Conservation (phyloP, 306 rosid genomes). For the Castanea mollissima region DNA sequence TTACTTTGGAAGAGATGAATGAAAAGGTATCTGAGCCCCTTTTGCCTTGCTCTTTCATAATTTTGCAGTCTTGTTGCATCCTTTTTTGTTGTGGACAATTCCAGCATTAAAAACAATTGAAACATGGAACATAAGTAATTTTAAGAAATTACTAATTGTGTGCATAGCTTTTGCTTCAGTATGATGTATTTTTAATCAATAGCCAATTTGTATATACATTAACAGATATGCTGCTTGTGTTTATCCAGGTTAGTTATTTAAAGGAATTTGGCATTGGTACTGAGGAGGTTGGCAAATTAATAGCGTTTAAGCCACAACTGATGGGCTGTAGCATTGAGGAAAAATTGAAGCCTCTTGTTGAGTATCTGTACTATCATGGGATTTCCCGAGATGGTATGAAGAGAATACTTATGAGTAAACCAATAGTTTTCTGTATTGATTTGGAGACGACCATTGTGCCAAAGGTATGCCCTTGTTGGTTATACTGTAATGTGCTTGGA, state of each 20-base stretch:
- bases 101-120: not conserved
- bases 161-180: not conserved
- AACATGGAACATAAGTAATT: not conserved
- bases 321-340: conserved; percentile 91
- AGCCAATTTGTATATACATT: conserved; percentile 10
- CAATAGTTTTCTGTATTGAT: conserved; percentile 79
- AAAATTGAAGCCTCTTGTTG: conserved; percentile 87
- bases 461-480: conserved; percentile 54
- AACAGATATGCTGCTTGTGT: conserved; percentile 26
- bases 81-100: conserved; percentile 1
- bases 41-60: not conserved
- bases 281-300: conserved; percentile 72
- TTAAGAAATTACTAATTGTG: not conserved
- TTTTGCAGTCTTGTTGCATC: conserved; percentile 5
- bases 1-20: conserved; percentile 67
- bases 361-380: conserved; percentile 78
- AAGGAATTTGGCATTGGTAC: conserved; percentile 80
- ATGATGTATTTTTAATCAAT: conserved; percentile 14
- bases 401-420: conserved; percentile 81
- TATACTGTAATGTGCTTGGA: conserved; percentile 5
- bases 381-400: conserved; percentile 83
- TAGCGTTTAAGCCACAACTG: conserved; percentile 84
- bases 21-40: conserved; percentile 56
- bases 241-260: conserved; percentile 68
- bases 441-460: conserved; percentile 74